Conservation (phyloP, 1,284 basidiomycete genomes). For the Leccinum pallidistipes region DNA sequence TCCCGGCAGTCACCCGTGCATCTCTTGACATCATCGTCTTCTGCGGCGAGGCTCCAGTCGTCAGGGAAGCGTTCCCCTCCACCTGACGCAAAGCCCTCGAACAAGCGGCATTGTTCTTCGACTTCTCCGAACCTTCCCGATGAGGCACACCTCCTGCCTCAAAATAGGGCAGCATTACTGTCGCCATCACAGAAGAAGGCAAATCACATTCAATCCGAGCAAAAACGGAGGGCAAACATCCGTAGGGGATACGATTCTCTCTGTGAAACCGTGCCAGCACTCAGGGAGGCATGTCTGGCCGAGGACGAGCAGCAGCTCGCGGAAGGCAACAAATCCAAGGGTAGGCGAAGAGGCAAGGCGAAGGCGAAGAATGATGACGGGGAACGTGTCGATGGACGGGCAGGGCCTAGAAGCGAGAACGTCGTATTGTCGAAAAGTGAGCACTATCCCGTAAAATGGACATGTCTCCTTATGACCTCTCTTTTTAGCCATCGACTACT, state of each 20-base stretch:
- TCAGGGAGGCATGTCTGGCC: slow-evolving; percentile 70
- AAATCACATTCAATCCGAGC: slow-evolving; percentile 89
- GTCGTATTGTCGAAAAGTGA: slow-evolving; percentile 81
- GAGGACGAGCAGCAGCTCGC: slow-evolving; percentile 47
- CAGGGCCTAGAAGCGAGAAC: slow-evolving; percentile 84
- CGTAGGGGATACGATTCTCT: slow-evolving; percentile 84
- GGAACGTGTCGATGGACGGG: slow-evolving; percentile 74
- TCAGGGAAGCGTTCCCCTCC: slow-evolving; percentile 33
- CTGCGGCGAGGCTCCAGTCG: slow-evolving; percentile 11
- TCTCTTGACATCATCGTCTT: slow-evolving; percentile 15
- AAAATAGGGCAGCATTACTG: slow-evolving; percentile 44
- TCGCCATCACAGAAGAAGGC: slow-evolving; percentile 87
- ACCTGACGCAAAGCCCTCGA: slow-evolving; percentile 23
- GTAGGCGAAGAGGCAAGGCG: slow-evolving; percentile 27
- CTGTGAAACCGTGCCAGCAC: slow-evolving; percentile 76
- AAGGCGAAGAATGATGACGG: slow-evolving; percentile 41
- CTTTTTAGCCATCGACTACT: slow-evolving; percentile 76
- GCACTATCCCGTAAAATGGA: slow-evolving; percentile 31
- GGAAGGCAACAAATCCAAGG: slow-evolving; percentile 33
- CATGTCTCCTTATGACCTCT: slow-evolving; percentile 5
- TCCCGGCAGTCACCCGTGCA: slow-evolving; percentile 32
- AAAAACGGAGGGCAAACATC: slow-evolving; percentile 91
- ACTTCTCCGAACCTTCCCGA: slow-evolving; percentile 7
- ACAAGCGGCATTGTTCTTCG: slow-evolving; percentile 38
- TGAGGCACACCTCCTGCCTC: slow-evolving; percentile 16